Base-by-base conservation (phyloP, 352 stramenopile species). In the Paralagenidium karlingii region DNA sequence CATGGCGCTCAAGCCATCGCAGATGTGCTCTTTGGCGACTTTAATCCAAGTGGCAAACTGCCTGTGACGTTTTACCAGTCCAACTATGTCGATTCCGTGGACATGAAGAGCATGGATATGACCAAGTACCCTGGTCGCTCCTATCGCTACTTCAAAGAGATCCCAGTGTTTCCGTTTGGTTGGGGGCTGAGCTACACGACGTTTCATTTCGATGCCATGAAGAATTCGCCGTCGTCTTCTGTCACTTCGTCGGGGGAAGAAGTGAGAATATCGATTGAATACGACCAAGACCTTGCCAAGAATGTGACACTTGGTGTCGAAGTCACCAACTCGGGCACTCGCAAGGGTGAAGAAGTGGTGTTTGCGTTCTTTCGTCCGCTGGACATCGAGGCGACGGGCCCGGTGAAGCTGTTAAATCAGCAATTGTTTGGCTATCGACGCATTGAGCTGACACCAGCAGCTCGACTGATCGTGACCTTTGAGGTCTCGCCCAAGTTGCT, bases 31-130 rank as follows among this genome's bases (percentile, higher is more conserved):
- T 92, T 94, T 45, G 82, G 84, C 6, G 62, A 82, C 13, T 49
- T 67, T 8, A 86, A 83, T 43, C 81, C 81, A 8, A 63, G 71
- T 25, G 84, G 77, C 22, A 87, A 91, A 33, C 55, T 94, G 1
- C 74, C 81, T 0, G 73, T 93, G 27, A 94, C 84, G 6, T 90
- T 96, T 60, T 91, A 90, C 19, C 58, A 60, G 3, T 87, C 74
- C 4, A 68, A 78, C 38, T 92, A 87, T 39, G 55, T 86, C n/a
- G 43, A 79, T 12, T 47, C 47, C 1, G 61, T 94, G 9, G 39
- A 70, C 8, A 90, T 92, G 68, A 83, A 71, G 54, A 89, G 78
- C 46, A 94, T 95, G 77, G 77, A 75, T 60, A 94, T 96, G 82
- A 92, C 77, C 25, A 53, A 64, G 40, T 82, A 78, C 40, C 84